Percentiles rank a stretch among this genome's conserved stretches.
Evolutionary conservation across 805 yeast species (phyloP).

Genomic region (Jamesozyma lodderae): DNA sequence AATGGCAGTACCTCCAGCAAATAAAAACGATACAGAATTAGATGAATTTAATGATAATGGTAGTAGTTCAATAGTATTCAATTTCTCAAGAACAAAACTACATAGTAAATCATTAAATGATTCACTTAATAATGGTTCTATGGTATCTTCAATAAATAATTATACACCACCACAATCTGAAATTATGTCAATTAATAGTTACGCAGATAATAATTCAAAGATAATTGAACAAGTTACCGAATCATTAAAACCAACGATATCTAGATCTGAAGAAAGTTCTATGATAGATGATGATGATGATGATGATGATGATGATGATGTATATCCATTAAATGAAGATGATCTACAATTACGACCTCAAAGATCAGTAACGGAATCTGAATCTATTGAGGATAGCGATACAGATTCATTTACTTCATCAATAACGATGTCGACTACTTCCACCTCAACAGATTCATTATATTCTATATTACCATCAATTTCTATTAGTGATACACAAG

Average conservation of each 20-base stretch:
- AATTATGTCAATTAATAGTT: slow-evolving; percentile 21
- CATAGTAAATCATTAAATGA: neutral
- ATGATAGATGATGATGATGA: slow-evolving; percentile 4
- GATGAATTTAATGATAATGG: slow-evolving; percentile 10
- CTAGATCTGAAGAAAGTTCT: neutral
- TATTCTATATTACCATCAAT: slow-evolving; percentile 27
- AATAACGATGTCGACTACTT: slow-evolving; percentile 1
- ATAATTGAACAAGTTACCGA: slow-evolving; percentile 2
- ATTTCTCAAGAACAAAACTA: slow-evolving; percentile 13
- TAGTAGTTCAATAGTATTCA: slow-evolving; percentile 17
- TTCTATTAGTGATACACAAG: slow-evolving; percentile 24
- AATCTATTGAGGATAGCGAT: neutral
- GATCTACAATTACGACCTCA: neutral
- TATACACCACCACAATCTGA: slow-evolving; percentile 18
- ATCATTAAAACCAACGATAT: neutral
- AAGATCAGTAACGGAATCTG: neutral
- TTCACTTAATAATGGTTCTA: neutral
- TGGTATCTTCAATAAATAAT: neutral
- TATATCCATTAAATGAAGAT: slow-evolving; percentile 10
- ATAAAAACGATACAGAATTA: neutral
- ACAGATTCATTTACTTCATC: slow-evolving; percentile 4
- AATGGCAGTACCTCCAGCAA: too few species aligned
- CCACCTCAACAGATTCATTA: slow-evolving; percentile 3
- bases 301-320: slow-evolving; percentile 4
- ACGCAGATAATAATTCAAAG: slow-evolving; percentile 2